These are phyloP conservation scores for Xylariaceae sp. DNA, from an alignment of 2,329 filamentous ascomycete species.

Conservation along the genomic window DNA sequence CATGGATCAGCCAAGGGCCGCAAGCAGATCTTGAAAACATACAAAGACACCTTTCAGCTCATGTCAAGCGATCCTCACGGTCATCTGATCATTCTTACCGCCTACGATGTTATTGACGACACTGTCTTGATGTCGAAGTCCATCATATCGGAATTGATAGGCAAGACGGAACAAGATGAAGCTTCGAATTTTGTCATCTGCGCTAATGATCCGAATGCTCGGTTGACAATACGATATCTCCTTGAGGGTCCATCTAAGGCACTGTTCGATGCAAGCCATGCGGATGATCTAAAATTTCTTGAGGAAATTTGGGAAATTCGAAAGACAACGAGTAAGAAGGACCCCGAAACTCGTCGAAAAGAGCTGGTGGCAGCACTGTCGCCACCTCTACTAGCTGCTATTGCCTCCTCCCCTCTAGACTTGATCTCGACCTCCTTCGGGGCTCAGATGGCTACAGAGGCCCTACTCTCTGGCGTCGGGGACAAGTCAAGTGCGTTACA, in stretches of 20 bases:
- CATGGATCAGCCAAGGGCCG: conserved; percentile 90
- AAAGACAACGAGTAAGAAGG: conserved; percentile 88
- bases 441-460: conserved; percentile 82
- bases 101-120: conserved; percentile 91
- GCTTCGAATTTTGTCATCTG: conserved; percentile 66
- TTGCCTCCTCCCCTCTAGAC: conserved; percentile 67
- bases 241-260: conserved; percentile 69
- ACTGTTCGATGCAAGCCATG: conserved; percentile 63
- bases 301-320: conserved; percentile 79
- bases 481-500: conserved; percentile 76
- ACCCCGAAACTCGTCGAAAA: conserved; percentile 71
- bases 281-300: conserved; percentile 70
- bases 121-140: conserved; percentile 85
- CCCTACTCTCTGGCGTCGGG: conserved; percentile 74
- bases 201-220: conserved; percentile 67
- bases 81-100: conserved; percentile 79
- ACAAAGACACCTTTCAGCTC: conserved; percentile 84
- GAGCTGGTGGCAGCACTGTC: conserved; percentile 78
- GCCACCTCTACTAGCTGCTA: conserved; percentile 72
- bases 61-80: conserved; percentile 82
- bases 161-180: conserved; percentile 66
- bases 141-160: conserved; percentile 84
- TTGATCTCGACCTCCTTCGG: conserved; percentile 79
- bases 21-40: conserved; percentile 83
- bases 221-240: conserved; percentile 76